These are phyloP conservation scores for Camelina neglecta DNA, from an alignment of 345 rosid species.

Conservation along the genomic window DNA sequence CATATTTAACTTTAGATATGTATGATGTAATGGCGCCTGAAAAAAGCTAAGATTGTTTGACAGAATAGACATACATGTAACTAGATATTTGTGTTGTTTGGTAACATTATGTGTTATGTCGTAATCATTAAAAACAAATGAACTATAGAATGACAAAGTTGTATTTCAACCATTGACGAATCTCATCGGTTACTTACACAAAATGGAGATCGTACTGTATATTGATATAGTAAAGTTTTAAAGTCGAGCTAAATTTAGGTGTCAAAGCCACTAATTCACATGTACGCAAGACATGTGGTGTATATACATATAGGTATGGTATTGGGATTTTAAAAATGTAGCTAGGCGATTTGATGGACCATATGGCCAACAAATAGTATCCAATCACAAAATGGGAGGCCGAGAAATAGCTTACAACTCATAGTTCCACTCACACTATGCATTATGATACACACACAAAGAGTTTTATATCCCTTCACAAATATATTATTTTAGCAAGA, in stretches of 20 bases:
- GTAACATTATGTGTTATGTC: conserved; percentile 27
- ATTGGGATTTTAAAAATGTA: conserved; percentile 42
- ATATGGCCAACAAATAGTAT: conserved; percentile 43
- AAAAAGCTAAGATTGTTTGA: background rate
- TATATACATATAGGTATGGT: conserved; percentile 40
- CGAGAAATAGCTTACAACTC: conserved; percentile 43
- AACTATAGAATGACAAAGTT: background rate
- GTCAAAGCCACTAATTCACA: conserved; percentile 45
- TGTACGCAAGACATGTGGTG: conserved; percentile 37
- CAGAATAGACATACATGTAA: background rate
- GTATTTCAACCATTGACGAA: background rate
- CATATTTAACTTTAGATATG: conserved; percentile 12
- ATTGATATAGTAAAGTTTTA: conserved; percentile 2
- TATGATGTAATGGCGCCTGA: conserved; percentile 15
- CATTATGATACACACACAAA: conserved; percentile 27
- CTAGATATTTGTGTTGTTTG: conserved; percentile 22
- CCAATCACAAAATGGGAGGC: conserved; percentile 44
- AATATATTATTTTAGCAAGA: conserved; percentile 25
- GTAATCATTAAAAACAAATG: background rate
- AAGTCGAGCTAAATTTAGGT: conserved; percentile 44
- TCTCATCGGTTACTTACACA: conserved; percentile 14
- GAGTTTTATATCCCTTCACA: background rate
- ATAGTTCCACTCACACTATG: conserved; percentile 47
- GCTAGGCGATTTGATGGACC: conserved; percentile 43
- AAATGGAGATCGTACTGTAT: conserved; percentile 21